Percentiles rank a stretch among this genome's conserved stretches.
Evolutionary conservation across 345 rosid species (phyloP).

Genomic region (Citrus mangshanensis): DNA sequence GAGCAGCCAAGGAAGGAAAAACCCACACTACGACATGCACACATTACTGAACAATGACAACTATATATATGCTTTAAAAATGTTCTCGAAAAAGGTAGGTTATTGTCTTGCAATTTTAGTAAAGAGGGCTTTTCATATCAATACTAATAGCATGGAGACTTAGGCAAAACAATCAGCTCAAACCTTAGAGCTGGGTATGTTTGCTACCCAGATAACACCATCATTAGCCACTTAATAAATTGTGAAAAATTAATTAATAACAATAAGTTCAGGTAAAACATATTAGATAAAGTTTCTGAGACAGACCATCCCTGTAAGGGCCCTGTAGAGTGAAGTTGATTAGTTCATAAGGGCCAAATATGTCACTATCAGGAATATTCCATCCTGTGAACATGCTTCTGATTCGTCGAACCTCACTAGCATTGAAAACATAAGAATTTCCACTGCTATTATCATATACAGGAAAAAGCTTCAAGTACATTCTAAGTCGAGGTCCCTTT

Average conservation of each 20-base stretch:
- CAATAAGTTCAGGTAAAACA: neutral
- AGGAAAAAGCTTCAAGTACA: slow-evolving; percentile 75
- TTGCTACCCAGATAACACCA: too few relatives aligned
- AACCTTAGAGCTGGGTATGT: neutral
- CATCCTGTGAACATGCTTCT: slow-evolving; percentile 66
- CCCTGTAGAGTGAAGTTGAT: slow-evolving; percentile 57
- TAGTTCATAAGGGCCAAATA: slow-evolving; percentile 95
- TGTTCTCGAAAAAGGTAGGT: neutral
- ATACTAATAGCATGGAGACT: neutral
- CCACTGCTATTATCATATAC: slow-evolving; percentile 26
- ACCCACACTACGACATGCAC: neutral
- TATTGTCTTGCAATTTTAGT: neutral
- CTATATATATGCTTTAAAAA: neutral
- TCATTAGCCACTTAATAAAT: neutral
- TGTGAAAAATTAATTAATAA: neutral
- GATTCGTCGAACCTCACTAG: slow-evolving; percentile 64
- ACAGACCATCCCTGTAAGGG: slow-evolving; percentile 67
- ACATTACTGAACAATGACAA: neutral
- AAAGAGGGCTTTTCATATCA: neutral
- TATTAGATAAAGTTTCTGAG: slow-evolving; percentile 15
- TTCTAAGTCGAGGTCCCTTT: slow-evolving; percentile 75
- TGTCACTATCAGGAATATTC: slow-evolving; percentile 55
- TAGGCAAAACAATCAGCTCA: neutral
- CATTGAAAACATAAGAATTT: slow-evolving; percentile 46
- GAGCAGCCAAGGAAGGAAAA: too few relatives aligned